Percentiles rank a stretch among this genome's conserved stretches.
Conservation (phyloP, 345 rosid genomes). For the Rhodamnia argentea region DNA sequence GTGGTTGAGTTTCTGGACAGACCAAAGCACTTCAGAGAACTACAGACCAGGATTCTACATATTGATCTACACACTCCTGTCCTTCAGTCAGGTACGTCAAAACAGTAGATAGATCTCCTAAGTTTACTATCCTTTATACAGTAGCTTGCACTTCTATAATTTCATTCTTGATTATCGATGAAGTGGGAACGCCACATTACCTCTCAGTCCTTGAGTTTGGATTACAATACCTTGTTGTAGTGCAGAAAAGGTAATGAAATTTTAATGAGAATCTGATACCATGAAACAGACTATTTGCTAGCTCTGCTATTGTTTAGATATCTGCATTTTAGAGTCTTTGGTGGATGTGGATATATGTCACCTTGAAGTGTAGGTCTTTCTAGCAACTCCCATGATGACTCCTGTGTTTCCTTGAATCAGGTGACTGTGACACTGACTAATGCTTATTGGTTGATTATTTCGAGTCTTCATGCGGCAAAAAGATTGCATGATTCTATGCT, state of each 20-base stretch:
- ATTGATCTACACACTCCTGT: conserved; percentile 51
- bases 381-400: background rate
- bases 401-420: conserved; percentile 23
- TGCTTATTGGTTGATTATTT: conserved; percentile 81
- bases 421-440: conserved; percentile 64
- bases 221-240: background rate
- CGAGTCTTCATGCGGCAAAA: conserved; percentile 80
- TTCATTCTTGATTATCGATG: background rate
- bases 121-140: background rate
- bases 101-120: background rate
- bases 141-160: conserved; percentile 2
- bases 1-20: conserved; percentile 91
- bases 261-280: background rate
- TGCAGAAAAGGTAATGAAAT: background rate
- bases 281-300: background rate
- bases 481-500: conserved; percentile 79
- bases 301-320: background rate
- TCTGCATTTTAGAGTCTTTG: background rate
- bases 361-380: background rate
- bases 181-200: background rate
- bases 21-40: conserved; percentile 42
- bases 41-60: conserved; percentile 56
- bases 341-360: background rate
- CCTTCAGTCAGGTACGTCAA: conserved; percentile 64
- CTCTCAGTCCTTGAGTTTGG: background rate